Evolutionary conservation across 2,329 filamentous ascomycete genomes (phyloP).

Genomic region (Pleurostoma richardsiae): DNA sequence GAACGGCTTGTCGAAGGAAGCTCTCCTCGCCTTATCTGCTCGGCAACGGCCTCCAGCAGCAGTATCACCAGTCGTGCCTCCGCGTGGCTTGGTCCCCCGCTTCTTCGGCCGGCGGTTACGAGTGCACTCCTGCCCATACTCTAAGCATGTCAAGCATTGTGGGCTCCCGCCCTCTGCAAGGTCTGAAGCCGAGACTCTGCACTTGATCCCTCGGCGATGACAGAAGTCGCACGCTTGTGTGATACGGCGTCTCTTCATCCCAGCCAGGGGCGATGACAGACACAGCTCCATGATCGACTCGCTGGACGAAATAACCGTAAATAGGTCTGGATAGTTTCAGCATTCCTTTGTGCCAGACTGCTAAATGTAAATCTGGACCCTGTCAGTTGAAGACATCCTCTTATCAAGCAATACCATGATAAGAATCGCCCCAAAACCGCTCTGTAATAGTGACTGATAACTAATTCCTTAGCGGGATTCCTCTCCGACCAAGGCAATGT

Average conservation of each 20-base stretch:
- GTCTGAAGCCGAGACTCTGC: neutral
- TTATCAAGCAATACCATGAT: no score
- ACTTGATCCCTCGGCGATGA: conserved; percentile 6
- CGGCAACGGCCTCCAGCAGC: neutral
- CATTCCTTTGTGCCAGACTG: no score
- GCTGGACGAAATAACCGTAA: neutral
- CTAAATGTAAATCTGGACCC: no score
- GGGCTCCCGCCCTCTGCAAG: neutral
- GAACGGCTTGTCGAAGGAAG: neutral
- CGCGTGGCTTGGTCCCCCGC: conserved; percentile 4
- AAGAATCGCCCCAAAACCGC: no score
- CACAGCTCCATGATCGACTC: neutral
- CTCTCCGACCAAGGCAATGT: no score
- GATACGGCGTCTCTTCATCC: conserved; percentile 3
- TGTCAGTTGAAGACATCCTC: no score
- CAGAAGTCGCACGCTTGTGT: conserved; percentile 11
- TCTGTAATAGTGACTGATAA: no score
- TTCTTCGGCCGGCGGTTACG: conserved; percentile 4
- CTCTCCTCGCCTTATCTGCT: neutral
- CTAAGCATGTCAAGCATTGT: conserved; percentile 3
- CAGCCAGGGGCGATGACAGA: neutral
- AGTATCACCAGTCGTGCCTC: neutral
- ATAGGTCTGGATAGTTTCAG: no score
- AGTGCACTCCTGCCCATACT: conserved; percentile 5
- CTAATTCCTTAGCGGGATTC: no score